These are phyloP conservation scores for Trichoderma erinaceum DNA, from an alignment of 495 filamentous ascomycete species.

Conservation along the genomic window DNA sequence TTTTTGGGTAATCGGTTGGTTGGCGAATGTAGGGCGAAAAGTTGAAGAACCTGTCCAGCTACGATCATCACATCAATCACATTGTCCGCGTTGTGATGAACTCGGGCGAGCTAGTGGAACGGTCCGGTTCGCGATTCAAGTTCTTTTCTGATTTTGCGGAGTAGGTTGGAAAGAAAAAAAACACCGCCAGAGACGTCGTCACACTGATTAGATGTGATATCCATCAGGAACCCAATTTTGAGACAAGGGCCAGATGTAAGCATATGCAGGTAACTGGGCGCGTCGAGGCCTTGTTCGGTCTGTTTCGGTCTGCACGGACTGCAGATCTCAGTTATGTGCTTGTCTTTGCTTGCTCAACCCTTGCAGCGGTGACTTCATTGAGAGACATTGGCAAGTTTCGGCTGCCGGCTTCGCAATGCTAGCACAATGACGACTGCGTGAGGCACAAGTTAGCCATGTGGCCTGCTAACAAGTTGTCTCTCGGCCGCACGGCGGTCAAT, in stretches of 20 bases:
- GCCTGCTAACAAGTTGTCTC: neutral
- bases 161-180: neutral
- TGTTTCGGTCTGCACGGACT: neutral
- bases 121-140: conserved; percentile 3
- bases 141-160: neutral
- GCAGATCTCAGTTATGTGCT: neutral
- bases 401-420: conserved; percentile 7
- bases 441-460: neutral
- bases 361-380: neutral
- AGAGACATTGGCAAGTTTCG: neutral
- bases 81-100: neutral
- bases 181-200: neutral
- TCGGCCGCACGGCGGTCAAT: conserved; percentile 11
- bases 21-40: neutral
- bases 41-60: neutral
- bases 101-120: conserved; percentile 12
- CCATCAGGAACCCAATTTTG: neutral
- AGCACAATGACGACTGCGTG: conserved; percentile 9
- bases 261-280: neutral
- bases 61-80: neutral
- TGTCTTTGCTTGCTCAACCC: neutral
- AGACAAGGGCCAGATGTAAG: conserved; percentile 1
- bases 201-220: neutral
- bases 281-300: conserved; percentile 8
- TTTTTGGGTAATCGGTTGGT: neutral